Percentiles rank a stretch among this genome's conserved stretches.
Evolutionary conservation across 139 green algal genomes (phyloP).

Genomic region (Asterochloris erici): DNA sequence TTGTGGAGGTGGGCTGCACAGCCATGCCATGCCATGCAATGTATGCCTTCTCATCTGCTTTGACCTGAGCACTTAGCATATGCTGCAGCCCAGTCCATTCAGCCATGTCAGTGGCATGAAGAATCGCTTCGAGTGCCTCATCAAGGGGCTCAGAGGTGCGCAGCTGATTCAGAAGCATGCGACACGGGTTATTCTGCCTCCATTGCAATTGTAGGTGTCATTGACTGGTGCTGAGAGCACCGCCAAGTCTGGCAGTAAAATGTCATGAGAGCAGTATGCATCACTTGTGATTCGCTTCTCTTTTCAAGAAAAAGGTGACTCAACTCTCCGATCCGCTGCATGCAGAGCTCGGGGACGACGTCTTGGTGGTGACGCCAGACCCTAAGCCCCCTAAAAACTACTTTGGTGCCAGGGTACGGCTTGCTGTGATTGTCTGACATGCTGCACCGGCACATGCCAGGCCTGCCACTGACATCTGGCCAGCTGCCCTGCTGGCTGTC

Average conservation of each 20-base stretch:
- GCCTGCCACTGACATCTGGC: not conserved
- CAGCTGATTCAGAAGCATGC: no score
- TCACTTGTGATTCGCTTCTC: no score
- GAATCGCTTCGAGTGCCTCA: conserved; percentile 90
- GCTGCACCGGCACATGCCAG: not conserved
- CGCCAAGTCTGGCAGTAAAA: not conserved
- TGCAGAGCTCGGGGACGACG: conserved; percentile 73
- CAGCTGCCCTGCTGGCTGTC: not conserved
- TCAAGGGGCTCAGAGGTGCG: conserved; percentile 59
- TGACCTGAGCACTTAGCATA: no score
- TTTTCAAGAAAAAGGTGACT: no score
- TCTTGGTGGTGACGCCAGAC: conserved; percentile 79
- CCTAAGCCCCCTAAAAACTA: conserved; percentile 62
- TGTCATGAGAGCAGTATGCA: no score
- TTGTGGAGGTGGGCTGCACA: no score
- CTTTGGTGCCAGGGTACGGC: conserved; percentile 72
- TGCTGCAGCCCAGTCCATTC: conserved; percentile 70
- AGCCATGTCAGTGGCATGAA: conserved; percentile 84
- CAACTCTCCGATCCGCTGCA: no score
- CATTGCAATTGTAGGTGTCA: no score
- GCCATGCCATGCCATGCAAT: no score
- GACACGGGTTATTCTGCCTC: not conserved
- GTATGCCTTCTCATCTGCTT: no score
- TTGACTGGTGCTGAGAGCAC: not conserved
- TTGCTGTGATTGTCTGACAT: not conserved